phyloP scores from a whole-genome alignment of 2,329 filamentous ascomycete genomes.

The Rugonectria rugulosa region DNA sequence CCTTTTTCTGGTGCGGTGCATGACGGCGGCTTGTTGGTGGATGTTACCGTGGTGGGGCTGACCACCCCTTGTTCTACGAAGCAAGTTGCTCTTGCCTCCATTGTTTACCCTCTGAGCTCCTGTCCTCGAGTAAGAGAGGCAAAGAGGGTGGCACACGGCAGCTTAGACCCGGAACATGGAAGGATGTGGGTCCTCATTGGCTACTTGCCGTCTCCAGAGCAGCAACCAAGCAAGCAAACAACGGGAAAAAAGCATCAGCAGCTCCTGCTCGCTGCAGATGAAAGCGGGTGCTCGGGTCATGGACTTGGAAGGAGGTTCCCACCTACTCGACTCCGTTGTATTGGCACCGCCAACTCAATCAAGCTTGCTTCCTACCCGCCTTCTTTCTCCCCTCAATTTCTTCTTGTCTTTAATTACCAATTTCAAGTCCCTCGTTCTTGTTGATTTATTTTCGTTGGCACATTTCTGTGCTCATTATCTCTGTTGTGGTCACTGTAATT shows the following conservation, averaged over 20 bases:
- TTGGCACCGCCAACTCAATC: slow-evolving; percentile 12
- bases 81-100: neutral
- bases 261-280: slow-evolving; percentile 10
- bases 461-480: neutral
- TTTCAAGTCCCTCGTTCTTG: slow-evolving; percentile 13
- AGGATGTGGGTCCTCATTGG: slow-evolving; percentile 31
- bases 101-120: slow-evolving; percentile 37
- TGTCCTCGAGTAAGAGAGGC: slow-evolving; percentile 1
- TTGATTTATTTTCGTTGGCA: neutral
- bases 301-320: slow-evolving; percentile 13
- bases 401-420: slow-evolving; percentile 4
- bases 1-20: slow-evolving; percentile 5
- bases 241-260: slow-evolving; percentile 5
- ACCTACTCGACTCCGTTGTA: slow-evolving; percentile 8
- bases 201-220: slow-evolving; percentile 30
- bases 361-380: neutral
- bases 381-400: slow-evolving; percentile 7
- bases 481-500: slow-evolving; percentile 11
- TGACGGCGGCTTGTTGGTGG: slow-evolving; percentile 10
- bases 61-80: no score
- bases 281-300: slow-evolving; percentile 18
- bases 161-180: slow-evolving; percentile 1
- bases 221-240: slow-evolving; percentile 17
- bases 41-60: slow-evolving; percentile 20
- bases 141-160: neutral